Evolutionary conservation across 805 yeast species (phyloP), one percentile per base, ranked within the genome.

Genomic region (Kuraishia molischiana): DNA sequence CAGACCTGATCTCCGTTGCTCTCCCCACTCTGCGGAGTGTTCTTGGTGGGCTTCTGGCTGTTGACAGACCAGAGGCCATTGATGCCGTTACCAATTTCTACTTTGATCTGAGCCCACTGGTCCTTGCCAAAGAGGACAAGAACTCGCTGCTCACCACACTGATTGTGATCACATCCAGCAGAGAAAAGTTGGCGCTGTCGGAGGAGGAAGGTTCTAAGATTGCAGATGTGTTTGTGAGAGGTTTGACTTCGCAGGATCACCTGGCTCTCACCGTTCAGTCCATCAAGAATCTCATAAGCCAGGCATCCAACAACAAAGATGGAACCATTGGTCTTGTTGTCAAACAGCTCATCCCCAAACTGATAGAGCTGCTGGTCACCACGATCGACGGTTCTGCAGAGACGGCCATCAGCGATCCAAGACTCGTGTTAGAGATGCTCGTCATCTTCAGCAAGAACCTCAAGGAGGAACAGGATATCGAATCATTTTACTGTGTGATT

Each of bases 201-300:
- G 54, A 48, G 1, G 46, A 48, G 1, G 74, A 75, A 35, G 51
- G 66, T 29, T 64, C 58, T 2, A 48, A 51, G 8, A 49, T 67
- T 24, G 53, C 61, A 2, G 42, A 49, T 2, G 51, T 51, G 14
- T 49, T 77, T 8, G 41, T 61, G 1, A 49, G 46, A 3, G 63
- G 67, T 13, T 46, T 77, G 6, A 35, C 46, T 1, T 50, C 60
- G 4, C 51, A 59, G 3, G 64, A 57, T 1, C 51, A 56, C 6
- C 46, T 65, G 6, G 53, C 63, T 0, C 58, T 74, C 8, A 62
- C 73, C 0, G 61, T 78, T 10, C 87, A 79, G 44, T 79, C 92
- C 13, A 62, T 81, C 36, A 79, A 69, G 46, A 64, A 79, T 0
- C 58, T 85, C 32, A 62, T 81, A 30, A 50, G 58, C 6, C 63